Conservation (phyloP, 163 green algal species). For the Coccomyxa subellipsoidea region DNA sequence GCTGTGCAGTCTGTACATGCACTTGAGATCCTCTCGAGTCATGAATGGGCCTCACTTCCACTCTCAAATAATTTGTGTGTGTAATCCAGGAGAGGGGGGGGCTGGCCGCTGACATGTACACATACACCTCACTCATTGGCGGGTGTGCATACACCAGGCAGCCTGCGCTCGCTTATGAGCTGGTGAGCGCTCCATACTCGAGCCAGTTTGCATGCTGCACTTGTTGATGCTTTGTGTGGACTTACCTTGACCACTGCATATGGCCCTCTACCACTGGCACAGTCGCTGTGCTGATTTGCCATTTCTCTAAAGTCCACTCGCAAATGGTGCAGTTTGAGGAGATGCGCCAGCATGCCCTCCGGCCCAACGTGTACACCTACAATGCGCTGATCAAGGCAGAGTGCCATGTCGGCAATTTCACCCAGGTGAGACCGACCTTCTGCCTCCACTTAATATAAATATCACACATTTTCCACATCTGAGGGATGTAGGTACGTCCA, state of each 20-base stretch:
- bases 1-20: neutral
- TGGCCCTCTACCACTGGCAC: neutral
- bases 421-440: neutral
- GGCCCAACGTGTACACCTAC: constrained; percentile 7
- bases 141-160: neutral
- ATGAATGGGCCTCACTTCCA: neutral
- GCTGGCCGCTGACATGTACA: neutral
- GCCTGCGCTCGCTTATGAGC: neutral
- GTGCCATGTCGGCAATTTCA: neutral
- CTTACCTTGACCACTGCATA: neutral
- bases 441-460: neutral
- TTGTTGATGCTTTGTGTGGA: no score
- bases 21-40: neutral
- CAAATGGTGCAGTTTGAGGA: constrained; percentile 1
- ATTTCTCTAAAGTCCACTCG: neutral
- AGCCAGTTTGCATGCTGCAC: neutral
- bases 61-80: neutral
- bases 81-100: neutral
- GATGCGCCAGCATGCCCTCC: neutral
- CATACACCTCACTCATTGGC: constrained; percentile 1
- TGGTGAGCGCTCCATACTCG: constrained; percentile 1
- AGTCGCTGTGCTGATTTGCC: neutral
- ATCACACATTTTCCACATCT: neutral
- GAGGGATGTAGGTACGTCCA: neutral
- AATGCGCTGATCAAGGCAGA: constrained; percentile 15